A percentile compares a stretch with the other conserved stretches of the same genome.
phyloP scores from a whole-genome alignment of 257 asterid species.

The Nicotiana paniculata region DNA sequence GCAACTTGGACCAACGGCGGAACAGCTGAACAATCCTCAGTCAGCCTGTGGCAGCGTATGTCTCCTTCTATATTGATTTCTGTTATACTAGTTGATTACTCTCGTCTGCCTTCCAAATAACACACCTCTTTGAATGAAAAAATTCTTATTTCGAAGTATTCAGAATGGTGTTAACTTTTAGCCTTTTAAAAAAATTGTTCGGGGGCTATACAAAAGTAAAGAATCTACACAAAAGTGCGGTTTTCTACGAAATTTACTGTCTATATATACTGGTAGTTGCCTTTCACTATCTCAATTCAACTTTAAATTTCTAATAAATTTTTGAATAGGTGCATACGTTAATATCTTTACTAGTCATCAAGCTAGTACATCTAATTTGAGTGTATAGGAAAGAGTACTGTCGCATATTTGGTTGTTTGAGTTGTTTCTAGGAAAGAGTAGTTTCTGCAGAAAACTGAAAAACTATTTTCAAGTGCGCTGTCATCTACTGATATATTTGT shows the following conservation, averaged over 20 bases:
- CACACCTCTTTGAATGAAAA: neutral
- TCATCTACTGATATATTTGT: neutral
- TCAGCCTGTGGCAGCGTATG: slow-evolving; percentile 94
- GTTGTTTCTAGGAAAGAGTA: neutral
- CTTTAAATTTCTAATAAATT: neutral
- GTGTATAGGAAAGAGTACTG: neutral
- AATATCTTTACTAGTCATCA: neutral
- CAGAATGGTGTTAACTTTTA: neutral
- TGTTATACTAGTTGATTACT: too few relatives aligned
- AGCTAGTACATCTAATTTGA: neutral
- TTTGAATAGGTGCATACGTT: neutral
- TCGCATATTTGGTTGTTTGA: too few relatives aligned
- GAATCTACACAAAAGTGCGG: neutral
- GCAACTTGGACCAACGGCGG: slow-evolving; percentile 67
- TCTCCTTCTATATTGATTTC: neutral
- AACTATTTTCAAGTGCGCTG: neutral
- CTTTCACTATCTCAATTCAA: neutral
- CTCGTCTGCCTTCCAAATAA: too few relatives aligned
- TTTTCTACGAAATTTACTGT: neutral
- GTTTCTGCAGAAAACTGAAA: neutral
- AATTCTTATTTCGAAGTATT: neutral
- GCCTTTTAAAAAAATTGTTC: neutral
- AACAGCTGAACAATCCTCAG: slow-evolving; percentile 73
- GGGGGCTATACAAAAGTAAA: neutral
- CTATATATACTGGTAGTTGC: neutral